phyloP scores from a whole-genome alignment of 164 flowering plant genomes.

The Piper betle region DNA sequence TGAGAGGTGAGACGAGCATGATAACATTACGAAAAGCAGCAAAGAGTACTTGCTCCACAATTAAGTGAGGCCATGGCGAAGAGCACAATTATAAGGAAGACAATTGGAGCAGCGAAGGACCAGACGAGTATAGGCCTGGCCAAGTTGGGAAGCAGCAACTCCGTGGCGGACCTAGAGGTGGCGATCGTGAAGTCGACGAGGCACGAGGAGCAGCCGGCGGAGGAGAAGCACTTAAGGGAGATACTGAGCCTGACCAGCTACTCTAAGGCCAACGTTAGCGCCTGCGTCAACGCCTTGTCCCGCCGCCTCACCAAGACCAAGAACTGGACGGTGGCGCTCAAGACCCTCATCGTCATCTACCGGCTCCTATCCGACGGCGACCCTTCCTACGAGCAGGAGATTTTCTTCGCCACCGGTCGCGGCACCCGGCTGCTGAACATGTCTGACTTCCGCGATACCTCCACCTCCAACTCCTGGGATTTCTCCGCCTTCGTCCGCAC shows the following conservation, averaged over 20 bases:
- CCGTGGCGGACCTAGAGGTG: conserved; percentile 65
- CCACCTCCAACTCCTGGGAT: conserved; percentile 71
- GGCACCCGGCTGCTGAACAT: conserved; percentile 76
- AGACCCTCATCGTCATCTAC: conserved; percentile 55
- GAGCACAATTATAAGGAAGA: conserved; percentile 47
- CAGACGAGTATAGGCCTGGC: conserved; percentile 46
- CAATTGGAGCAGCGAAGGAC: conserved; percentile 72
- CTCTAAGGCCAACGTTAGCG: conserved; percentile 39
- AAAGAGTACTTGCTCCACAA: too few relatives aligned
- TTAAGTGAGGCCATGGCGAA: too few relatives aligned
- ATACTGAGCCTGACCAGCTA: conserved; percentile 42
- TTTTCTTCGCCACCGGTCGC: conserved; percentile 60
- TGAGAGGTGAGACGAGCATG: too few relatives aligned
- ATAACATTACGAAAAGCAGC: too few relatives aligned
- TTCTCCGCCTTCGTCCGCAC: conserved; percentile 73
- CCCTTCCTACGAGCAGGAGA: conserved; percentile 54
- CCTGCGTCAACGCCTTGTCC: conserved; percentile 46
- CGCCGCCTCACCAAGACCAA: conserved; percentile 63
- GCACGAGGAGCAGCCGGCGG: conserved; percentile 71
- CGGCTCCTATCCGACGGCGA: conserved; percentile 64
- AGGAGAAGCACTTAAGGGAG: conserved; percentile 46
- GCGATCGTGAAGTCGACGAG: conserved; percentile 85
- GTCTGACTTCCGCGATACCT: conserved; percentile 69
- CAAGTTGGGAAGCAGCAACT: conserved; percentile 32
- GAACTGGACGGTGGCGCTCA: conserved; percentile 80